phyloP scores from a whole-genome alignment of 73 alveolate species.

The Durusdinium trenchii region DNA sequence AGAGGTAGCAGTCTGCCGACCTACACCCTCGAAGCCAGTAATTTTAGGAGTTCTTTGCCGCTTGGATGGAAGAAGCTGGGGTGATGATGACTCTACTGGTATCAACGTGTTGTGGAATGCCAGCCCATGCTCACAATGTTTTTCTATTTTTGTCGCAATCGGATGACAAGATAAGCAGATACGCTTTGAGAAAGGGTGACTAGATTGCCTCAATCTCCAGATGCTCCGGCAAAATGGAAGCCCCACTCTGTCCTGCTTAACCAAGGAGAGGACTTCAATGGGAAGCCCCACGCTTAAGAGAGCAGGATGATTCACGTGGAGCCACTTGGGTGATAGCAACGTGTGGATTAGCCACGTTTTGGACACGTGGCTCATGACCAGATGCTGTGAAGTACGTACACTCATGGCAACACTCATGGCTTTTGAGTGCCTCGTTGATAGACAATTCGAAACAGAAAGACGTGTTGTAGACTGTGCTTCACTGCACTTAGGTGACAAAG shows the following conservation, averaged over 20 bases:
- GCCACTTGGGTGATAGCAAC: not conserved
- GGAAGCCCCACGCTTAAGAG: conserved; percentile 84
- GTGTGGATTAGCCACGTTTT: too few relatives aligned
- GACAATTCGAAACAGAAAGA: not conserved
- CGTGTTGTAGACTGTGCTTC: not conserved
- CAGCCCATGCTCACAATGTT: too few relatives aligned
- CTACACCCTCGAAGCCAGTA: conserved; percentile 66
- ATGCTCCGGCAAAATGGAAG: too few relatives aligned
- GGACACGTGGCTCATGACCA: too few relatives aligned
- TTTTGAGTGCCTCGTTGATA: not conserved
- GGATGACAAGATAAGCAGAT: too few relatives aligned
- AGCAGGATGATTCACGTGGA: conserved; percentile 67
- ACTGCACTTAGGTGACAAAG: conserved; percentile 33
- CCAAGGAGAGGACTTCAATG: conserved; percentile 57
- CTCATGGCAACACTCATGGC: not conserved
- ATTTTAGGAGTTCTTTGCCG: conserved; percentile 36
- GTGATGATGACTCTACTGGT: too few relatives aligned
- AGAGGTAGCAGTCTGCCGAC: not conserved
- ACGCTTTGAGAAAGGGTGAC: too few relatives aligned
- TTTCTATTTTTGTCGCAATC: too few relatives aligned
- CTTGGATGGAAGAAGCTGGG: not conserved
- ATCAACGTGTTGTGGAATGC: too few relatives aligned
- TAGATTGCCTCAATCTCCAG: too few relatives aligned
- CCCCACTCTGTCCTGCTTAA: not conserved
- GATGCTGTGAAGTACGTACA: too few relatives aligned